Conservation (phyloP, 2,329 filamentous ascomycete species). For the Chrysoporthe austroafricana region DNA sequence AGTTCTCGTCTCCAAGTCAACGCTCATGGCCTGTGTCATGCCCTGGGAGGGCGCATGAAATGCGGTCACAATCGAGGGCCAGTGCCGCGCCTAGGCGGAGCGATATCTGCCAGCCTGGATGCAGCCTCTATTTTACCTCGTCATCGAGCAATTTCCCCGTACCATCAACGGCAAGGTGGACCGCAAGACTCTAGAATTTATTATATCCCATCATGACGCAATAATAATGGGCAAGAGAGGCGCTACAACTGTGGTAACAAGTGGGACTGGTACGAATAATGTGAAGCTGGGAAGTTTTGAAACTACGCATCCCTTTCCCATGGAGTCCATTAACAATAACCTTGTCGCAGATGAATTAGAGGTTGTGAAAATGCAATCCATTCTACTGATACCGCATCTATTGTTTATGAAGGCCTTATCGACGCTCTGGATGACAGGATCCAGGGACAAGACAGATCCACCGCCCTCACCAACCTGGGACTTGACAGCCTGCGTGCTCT, state of each 20-base stretch:
- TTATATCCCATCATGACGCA: no score
- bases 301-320: no score
- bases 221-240: neutral
- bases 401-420: neutral
- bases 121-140: constrained; percentile 58
- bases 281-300: neutral
- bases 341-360: neutral
- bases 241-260: neutral
- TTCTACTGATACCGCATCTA: neutral
- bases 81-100: constrained; percentile 45
- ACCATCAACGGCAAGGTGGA: constrained; percentile 66
- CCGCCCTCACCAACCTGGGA: constrained; percentile 30
- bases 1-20: neutral
- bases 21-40: neutral
- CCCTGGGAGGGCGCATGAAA: constrained; percentile 40
- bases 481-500: constrained; percentile 42
- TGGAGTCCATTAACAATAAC: no score
- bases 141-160: constrained; percentile 56
- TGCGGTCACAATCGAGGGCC: neutral
- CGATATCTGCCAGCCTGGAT: constrained; percentile 63
- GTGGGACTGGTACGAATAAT: neutral
- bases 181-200: constrained; percentile 40
- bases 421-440: neutral
- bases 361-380: no score
- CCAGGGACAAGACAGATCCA: neutral